These are phyloP conservation scores for Komagataella pseudopastoris DNA, from an alignment of 805 yeast species.

Conservation along the genomic window DNA sequence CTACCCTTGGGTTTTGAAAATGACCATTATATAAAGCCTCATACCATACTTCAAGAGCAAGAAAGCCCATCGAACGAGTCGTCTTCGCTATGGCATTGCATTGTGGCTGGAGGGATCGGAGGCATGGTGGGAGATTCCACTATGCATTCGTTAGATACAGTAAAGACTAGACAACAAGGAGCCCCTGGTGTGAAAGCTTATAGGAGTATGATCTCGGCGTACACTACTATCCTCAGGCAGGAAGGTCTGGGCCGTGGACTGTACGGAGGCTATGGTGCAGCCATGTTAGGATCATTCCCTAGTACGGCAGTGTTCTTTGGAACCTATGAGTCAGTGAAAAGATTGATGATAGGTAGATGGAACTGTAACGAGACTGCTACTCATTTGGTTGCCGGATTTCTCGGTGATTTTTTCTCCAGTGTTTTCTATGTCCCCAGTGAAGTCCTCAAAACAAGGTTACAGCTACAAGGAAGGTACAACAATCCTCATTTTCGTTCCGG, in stretches of 20 bases:
- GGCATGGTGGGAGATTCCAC: conserved; percentile 85
- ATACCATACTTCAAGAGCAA: not conserved
- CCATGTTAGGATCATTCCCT: conserved; percentile 86
- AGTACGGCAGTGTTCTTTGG: conserved; percentile 91
- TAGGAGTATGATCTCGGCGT: conserved; percentile 64
- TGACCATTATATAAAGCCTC: not conserved
- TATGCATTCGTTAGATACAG: conserved; percentile 95
- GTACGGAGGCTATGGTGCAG: conserved; percentile 88
- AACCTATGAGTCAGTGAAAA: conserved; percentile 73
- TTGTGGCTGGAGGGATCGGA: conserved; percentile 90
- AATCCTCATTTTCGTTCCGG: conserved; percentile 72
- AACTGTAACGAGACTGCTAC: conserved; percentile 66
- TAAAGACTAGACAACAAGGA: conserved; percentile 96
- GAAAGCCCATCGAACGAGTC: not conserved
- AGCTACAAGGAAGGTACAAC: conserved; percentile 79
- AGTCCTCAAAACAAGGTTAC: conserved; percentile 85
- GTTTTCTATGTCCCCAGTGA: conserved; percentile 91
- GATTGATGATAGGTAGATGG: conserved; percentile 49
- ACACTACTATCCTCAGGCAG: conserved; percentile 56
- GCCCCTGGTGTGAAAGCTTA: conserved; percentile 59
- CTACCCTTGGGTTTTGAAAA: not conserved
- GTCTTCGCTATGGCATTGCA: conserved; percentile 41
- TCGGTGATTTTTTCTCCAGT: conserved; percentile 89
- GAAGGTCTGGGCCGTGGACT: conserved; percentile 82
- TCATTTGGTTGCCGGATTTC: conserved; percentile 72